Percentiles rank a stretch among this genome's conserved stretches.
Conservation (phyloP, 2,329 filamentous ascomycete genomes). For the Neofusicoccum cordaticola region DNA sequence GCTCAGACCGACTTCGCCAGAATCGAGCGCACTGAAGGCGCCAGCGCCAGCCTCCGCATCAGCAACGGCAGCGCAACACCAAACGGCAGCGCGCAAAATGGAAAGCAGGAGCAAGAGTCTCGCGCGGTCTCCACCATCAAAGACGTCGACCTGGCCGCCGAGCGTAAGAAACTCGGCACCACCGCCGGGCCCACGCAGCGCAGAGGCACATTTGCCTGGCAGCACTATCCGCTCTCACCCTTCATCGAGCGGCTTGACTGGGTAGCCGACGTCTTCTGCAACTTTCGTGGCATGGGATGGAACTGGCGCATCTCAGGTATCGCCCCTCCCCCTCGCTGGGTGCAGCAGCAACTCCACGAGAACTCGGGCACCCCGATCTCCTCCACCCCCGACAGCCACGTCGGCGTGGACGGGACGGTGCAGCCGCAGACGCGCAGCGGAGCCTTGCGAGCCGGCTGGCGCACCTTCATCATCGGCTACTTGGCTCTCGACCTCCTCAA, state of each 20-base stretch:
- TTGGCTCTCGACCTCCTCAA: slow-evolving; percentile 69
- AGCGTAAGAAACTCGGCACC: slow-evolving; percentile 6
- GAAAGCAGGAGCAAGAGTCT: background rate
- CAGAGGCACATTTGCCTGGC: slow-evolving; percentile 49
- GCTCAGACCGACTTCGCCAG: slow-evolving; percentile 54
- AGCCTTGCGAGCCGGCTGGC: slow-evolving; percentile 34
- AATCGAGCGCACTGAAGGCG: slow-evolving; percentile 47
- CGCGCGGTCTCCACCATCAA: slow-evolving; percentile 5
- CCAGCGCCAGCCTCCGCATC: background rate
- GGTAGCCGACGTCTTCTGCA: slow-evolving; percentile 56
- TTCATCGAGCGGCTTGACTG: slow-evolving; percentile 57
- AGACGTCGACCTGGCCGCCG: slow-evolving; percentile 10
- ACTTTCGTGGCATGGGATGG: slow-evolving; percentile 61
- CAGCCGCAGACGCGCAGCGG: slow-evolving; percentile 33
- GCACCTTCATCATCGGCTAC: slow-evolving; percentile 56
- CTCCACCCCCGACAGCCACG: slow-evolving; percentile 6
- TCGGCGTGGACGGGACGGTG: slow-evolving; percentile 34
- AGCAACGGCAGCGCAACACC: too few species aligned
- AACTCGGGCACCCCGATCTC: slow-evolving; percentile 25
- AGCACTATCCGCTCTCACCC: slow-evolving; percentile 47
- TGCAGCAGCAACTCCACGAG: slow-evolving; percentile 37
- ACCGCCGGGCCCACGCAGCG: slow-evolving; percentile 28
- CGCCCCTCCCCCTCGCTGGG: slow-evolving; percentile 41
- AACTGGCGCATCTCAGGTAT: slow-evolving; percentile 55
- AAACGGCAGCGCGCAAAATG: background rate